These are phyloP conservation scores for Yarrowia divulgata DNA, from an alignment of 805 yeast genomes.

Conservation along the genomic window DNA sequence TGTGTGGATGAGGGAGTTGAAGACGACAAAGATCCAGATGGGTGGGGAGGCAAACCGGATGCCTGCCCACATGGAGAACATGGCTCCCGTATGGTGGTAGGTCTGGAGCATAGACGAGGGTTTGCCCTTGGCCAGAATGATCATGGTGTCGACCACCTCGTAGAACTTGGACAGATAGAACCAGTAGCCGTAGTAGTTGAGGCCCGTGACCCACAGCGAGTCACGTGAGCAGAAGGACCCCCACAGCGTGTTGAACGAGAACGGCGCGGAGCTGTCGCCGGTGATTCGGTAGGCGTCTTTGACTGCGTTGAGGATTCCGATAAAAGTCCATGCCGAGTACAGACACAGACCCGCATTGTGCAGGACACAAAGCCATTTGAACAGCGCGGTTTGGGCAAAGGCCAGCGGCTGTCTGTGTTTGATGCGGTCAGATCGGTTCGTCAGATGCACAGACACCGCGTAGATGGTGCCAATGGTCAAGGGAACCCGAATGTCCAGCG, in stretches of 20 bases:
- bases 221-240: conserved; percentile 67
- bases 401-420: conserved; percentile 56
- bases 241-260: conserved; percentile 84
- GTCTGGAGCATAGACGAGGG: conserved; percentile 72
- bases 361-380: conserved; percentile 62
- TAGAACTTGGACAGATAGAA: conserved; percentile 75
- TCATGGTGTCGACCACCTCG: conserved; percentile 72
- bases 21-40: conserved; percentile 80
- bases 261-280: conserved; percentile 78
- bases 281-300: conserved; percentile 50
- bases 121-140: conserved; percentile 71
- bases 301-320: conserved; percentile 67
- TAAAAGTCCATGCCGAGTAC: conserved; percentile 74
- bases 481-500: conserved; percentile 61
- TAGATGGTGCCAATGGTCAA: conserved; percentile 64
- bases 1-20: conserved; percentile 79
- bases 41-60: conserved; percentile 74
- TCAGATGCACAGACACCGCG: conserved; percentile 63
- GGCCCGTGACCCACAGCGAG: conserved; percentile 65
- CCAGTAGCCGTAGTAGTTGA: conserved; percentile 67
- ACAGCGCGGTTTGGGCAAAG: conserved; percentile 56
- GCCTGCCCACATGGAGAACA: conserved; percentile 84
- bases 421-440: conserved; percentile 58
- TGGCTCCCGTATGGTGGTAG: conserved; percentile 81
- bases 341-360: conserved; percentile 68